phyloP scores from a whole-genome alignment of 495 filamentous ascomycete genomes.

The Talaromyces nanjingensis region DNA sequence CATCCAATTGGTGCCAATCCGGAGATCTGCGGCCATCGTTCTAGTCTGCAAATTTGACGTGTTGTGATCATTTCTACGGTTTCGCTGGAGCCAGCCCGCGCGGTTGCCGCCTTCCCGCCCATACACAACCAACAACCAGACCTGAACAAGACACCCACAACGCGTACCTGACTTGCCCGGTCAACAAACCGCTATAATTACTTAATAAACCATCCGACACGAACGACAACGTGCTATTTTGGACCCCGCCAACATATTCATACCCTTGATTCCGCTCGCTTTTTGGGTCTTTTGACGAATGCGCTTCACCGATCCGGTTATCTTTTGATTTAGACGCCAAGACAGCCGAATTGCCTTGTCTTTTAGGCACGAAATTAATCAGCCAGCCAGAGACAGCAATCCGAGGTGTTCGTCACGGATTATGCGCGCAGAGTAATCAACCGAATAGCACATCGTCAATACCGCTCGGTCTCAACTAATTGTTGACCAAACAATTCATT shows the following conservation, averaged over 20 bases:
- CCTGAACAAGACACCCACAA: neutral
- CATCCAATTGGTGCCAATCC: neutral
- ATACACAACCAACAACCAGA: neutral
- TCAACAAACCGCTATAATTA: neutral
- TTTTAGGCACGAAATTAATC: slow-evolving; percentile 7
- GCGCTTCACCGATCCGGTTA: neutral
- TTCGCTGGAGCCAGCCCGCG: neutral
- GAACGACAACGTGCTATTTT: neutral
- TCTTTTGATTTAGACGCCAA: neutral
- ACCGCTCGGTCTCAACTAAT: neutral
- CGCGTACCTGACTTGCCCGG: slow-evolving; percentile 7
- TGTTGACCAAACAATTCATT: neutral
- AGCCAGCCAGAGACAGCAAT: neutral
- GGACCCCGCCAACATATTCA: neutral
- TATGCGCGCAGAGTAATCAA: neutral
- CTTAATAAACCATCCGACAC: neutral
- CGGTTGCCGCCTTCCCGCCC: neutral
- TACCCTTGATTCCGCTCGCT: neutral
- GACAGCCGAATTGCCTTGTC: neutral
- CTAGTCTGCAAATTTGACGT: neutral
- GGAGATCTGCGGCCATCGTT: neutral
- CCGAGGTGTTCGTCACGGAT: neutral
- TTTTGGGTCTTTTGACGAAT: neutral
- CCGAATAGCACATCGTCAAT: neutral
- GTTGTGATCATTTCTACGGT: slow-evolving; percentile 4